These are phyloP conservation scores for Pichia inconspicua DNA, from an alignment of 1,139 yeast genomes.

Conservation along the genomic window DNA sequence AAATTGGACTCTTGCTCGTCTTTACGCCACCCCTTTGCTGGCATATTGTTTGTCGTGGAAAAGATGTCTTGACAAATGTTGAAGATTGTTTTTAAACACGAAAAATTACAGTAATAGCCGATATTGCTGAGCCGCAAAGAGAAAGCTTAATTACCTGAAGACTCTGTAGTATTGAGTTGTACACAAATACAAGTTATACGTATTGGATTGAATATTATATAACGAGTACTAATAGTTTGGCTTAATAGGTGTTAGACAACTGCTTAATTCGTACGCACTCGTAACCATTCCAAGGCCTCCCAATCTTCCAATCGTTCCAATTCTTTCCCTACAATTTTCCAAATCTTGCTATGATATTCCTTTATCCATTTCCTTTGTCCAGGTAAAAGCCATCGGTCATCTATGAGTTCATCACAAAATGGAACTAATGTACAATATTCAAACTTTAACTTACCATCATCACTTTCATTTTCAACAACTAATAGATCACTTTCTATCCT, in stretches of 20 bases:
- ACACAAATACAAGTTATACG: no score
- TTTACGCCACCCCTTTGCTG: slow-evolving; percentile 80
- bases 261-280: no score
- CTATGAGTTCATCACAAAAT: slow-evolving; percentile 42
- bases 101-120: no score
- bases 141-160: no score
- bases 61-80: no score
- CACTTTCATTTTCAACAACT: slow-evolving; percentile 23
- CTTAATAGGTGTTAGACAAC: no score
- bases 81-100: no score
- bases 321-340: slow-evolving; percentile 32
- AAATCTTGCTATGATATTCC: slow-evolving; percentile 35
- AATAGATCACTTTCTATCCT: slow-evolving; percentile 47
- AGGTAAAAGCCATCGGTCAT: slow-evolving; percentile 30
- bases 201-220: no score
- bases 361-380: slow-evolving; percentile 49
- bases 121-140: no score
- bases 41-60: slow-evolving; percentile 38
- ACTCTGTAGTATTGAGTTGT: no score
- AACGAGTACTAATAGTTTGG: no score
- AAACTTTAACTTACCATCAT: slow-evolving; percentile 33
- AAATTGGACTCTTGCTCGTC: slow-evolving; percentile 54
- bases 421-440: slow-evolving; percentile 49
- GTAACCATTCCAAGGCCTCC: slow-evolving; percentile 39
- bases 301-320: slow-evolving; percentile 26